Conservation (phyloP, 1,284 basidiomycete genomes). For the Psilocybe mexicana region DNA sequence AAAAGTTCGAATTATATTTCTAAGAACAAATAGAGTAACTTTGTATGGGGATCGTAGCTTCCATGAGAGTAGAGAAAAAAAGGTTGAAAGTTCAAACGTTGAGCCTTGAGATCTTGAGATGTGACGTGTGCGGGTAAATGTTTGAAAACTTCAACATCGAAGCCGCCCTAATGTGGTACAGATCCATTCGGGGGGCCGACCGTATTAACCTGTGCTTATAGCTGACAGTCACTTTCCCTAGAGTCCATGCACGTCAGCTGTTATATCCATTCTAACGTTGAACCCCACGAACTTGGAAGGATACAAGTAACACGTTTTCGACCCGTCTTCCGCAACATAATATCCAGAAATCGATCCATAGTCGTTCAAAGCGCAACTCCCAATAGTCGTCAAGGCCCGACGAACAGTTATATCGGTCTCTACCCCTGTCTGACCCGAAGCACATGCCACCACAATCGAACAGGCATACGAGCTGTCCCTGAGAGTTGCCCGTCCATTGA, state of each 20-base stretch:
- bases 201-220: too few species aligned
- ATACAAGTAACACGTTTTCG: slow-evolving; percentile 13
- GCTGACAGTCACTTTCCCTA: background rate
- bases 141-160: too few species aligned
- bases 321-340: slow-evolving; percentile 2
- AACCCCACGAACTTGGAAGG: background rate
- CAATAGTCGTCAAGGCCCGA: slow-evolving; percentile 7
- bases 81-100: too few species aligned
- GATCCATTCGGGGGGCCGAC: too few species aligned
- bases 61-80: too few species aligned
- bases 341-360: slow-evolving; percentile 12
- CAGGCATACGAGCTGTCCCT: background rate
- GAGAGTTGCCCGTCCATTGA: slow-evolving; percentile 5
- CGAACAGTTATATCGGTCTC: background rate
- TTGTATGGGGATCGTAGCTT: too few species aligned
- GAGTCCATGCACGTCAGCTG: background rate
- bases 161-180: too few species aligned
- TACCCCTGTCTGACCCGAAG: background rate
- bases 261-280: background rate
- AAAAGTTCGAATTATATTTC: too few species aligned
- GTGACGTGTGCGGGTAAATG: too few species aligned
- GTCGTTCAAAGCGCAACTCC: slow-evolving; percentile 5
- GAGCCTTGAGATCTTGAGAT: too few species aligned
- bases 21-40: too few species aligned
- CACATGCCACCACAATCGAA: slow-evolving; percentile 7